Evolutionary conservation across 495 filamentous ascomycete genomes (phyloP).

Genomic region (Neurospora sp.): DNA sequence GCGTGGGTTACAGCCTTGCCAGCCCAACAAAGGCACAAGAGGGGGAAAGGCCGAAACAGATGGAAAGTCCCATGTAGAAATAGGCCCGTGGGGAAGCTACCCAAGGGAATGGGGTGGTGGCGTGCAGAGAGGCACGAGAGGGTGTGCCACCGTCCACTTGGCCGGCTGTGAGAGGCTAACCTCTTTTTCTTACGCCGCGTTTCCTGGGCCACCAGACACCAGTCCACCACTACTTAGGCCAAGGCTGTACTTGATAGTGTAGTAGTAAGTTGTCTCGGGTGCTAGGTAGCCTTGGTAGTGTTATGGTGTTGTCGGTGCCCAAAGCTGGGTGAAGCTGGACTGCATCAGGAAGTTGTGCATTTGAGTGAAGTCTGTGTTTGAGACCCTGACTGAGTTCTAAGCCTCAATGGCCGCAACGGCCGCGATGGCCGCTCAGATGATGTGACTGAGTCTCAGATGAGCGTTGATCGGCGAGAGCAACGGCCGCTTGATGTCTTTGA

Average conservation of each 20-base stretch:
- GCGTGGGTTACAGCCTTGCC: neutral
- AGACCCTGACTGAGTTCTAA: neutral
- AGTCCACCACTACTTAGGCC: conserved; percentile 1
- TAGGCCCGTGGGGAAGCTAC: conserved; percentile 2
- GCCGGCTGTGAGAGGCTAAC: conserved; percentile 24
- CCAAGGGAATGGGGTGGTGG: conserved; percentile 9
- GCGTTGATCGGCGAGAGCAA: neutral
- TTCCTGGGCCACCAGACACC: conserved; percentile 5
- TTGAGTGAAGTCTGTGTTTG: neutral
- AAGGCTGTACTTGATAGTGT: neutral
- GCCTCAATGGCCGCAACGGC: neutral
- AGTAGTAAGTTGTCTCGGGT: neutral
- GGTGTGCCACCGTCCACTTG: conserved; percentile 20
- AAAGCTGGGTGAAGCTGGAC: neutral
- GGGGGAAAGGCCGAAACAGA: neutral
- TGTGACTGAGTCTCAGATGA: neutral
- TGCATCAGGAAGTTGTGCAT: neutral
- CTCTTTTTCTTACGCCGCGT: neutral
- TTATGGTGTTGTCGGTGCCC: neutral
- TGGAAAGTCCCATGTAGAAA: neutral
- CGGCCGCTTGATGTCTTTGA: neutral
- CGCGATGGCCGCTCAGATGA: neutral
- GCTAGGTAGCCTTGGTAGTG: neutral
- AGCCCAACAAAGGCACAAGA: neutral
- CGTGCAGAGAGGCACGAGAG: conserved; percentile 3